Conservation (phyloP, 139 green algal species). For the Micromonas commoda region DNA sequence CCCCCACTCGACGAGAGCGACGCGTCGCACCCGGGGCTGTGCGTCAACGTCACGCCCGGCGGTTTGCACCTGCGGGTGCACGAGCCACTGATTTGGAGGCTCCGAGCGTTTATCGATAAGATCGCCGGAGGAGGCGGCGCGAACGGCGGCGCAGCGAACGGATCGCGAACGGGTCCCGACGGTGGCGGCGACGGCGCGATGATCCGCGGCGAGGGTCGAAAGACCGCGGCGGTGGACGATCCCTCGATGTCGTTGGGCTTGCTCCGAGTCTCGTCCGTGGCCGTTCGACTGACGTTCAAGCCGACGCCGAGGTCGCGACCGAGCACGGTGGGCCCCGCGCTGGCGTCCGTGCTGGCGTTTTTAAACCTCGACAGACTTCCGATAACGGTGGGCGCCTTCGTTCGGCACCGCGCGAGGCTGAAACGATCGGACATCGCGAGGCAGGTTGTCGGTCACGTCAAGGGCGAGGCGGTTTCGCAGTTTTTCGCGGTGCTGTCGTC, state of each 20-base stretch:
- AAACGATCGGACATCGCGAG: not conserved
- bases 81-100: not conserved
- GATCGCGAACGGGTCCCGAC: too few relatives aligned
- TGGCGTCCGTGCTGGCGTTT: not conserved
- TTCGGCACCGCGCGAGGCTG: not conserved
- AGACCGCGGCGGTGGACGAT: not conserved
- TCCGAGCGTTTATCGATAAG: constrained; percentile 88
- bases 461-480: not conserved
- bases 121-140: not conserved
- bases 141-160: not conserved
- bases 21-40: constrained; percentile 37
- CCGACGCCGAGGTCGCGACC: not conserved
- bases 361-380: not conserved
- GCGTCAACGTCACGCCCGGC: not conserved
- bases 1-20: constrained; percentile 92
- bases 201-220: too few relatives aligned
- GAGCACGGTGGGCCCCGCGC: not conserved
- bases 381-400: not conserved
- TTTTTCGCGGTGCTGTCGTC: not conserved
- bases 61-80: not conserved
- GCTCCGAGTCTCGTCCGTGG: not conserved
- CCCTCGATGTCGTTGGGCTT: not conserved
- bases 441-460: not conserved
- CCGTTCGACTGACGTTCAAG: not conserved
- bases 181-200: not conserved